phyloP scores from a whole-genome alignment of 805 yeast genomes.

The Nakazawaea wickerhamii region DNA sequence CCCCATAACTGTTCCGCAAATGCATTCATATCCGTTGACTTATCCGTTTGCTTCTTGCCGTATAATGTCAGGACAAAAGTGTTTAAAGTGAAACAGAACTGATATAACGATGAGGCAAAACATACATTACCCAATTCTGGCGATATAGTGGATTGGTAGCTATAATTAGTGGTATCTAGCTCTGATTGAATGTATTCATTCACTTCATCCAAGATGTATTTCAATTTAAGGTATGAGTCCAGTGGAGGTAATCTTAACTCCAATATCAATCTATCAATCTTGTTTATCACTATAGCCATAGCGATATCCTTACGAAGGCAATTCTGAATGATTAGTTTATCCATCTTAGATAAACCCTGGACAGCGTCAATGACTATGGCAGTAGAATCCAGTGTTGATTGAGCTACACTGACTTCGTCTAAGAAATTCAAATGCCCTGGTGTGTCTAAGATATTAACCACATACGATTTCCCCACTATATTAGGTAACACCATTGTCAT shows the following conservation, averaged over 20 bases:
- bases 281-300: slow-evolving; percentile 63
- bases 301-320: slow-evolving; percentile 46
- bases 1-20: slow-evolving; percentile 75
- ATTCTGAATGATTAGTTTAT: slow-evolving; percentile 46
- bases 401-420: slow-evolving; percentile 63
- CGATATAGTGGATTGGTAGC: slow-evolving; percentile 34
- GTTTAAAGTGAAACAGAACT: slow-evolving; percentile 58
- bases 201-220: slow-evolving; percentile 55
- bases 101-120: slow-evolving; percentile 64
- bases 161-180: slow-evolving; percentile 22
- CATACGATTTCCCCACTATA: slow-evolving; percentile 44
- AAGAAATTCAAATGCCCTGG: slow-evolving; percentile 90
- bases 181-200: slow-evolving; percentile 44
- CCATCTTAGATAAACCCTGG: slow-evolving; percentile 69
- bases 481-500: slow-evolving; percentile 56
- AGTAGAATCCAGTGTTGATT: slow-evolving; percentile 58
- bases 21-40: slow-evolving; percentile 23
- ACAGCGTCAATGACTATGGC: slow-evolving; percentile 75
- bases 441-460: slow-evolving; percentile 67
- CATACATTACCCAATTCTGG: slow-evolving; percentile 65
- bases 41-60: slow-evolving; percentile 7
- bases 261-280: slow-evolving; percentile 77
- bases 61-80: slow-evolving; percentile 52
- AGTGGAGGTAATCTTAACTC: slow-evolving; percentile 72
- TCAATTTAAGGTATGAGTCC: slow-evolving; percentile 68